A percentile compares a stretch with the other conserved stretches of the same genome.
Conservation (phyloP, 108 stramenopile genomes). For the Cyclotella sp. region DNA sequence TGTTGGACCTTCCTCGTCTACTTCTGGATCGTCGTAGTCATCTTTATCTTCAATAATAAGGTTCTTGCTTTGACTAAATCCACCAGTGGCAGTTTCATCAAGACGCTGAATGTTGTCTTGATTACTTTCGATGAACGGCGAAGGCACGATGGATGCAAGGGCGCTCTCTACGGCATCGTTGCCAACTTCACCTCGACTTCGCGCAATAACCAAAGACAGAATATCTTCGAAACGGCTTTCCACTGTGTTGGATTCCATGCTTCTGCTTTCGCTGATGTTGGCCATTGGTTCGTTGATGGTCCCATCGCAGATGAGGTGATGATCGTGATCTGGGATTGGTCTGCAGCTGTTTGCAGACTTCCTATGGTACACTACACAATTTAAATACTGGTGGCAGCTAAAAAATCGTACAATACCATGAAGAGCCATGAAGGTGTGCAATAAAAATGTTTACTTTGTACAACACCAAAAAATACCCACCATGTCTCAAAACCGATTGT, state of each 20-base stretch:
- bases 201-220: constrained; percentile 55
- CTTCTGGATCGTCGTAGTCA: constrained; percentile 28
- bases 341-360: too few relatives aligned
- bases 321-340: too few relatives aligned
- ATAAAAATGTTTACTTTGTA: too few relatives aligned
- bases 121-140: neutral
- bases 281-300: too few relatives aligned
- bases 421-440: too few relatives aligned
- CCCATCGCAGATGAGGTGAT: too few relatives aligned
- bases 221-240: constrained; percentile 63
- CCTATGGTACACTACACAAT: too few relatives aligned
- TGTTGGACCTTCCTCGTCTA: constrained; percentile 41
- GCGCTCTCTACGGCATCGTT: constrained; percentile 71
- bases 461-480: too few relatives aligned
- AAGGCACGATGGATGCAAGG: constrained; percentile 48
- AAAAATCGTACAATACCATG: too few relatives aligned
- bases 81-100: neutral
- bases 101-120: constrained; percentile 14
- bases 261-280: neutral
- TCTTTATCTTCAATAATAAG: constrained; percentile 38
- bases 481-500: too few relatives aligned
- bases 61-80: neutral
- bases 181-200: constrained; percentile 63
- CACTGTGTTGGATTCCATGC: constrained; percentile 1
- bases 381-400: too few relatives aligned